phyloP scores from a whole-genome alignment of 2,329 filamentous ascomycete genomes.

The Neophaeococcomyces aloes region DNA sequence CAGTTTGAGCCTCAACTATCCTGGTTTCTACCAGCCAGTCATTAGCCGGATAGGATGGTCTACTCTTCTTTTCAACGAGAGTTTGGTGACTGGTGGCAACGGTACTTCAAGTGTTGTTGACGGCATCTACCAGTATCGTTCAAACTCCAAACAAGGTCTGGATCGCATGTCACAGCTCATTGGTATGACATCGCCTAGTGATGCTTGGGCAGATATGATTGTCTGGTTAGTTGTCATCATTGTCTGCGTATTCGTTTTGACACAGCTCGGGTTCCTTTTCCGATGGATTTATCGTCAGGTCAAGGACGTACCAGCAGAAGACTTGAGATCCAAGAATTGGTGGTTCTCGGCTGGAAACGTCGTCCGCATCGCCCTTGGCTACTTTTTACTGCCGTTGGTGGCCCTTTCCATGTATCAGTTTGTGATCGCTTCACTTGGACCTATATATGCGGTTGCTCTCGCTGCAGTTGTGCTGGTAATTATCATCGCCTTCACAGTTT shows the following conservation, averaged over 20 bases:
- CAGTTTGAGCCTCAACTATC: slow-evolving; percentile 76
- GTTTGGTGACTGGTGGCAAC: slow-evolving; percentile 60
- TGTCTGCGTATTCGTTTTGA: slow-evolving; percentile 53
- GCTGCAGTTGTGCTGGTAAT: slow-evolving; percentile 64
- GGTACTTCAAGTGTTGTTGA: slow-evolving; percentile 62
- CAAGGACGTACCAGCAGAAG: slow-evolving; percentile 66
- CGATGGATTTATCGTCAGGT: slow-evolving; percentile 68
- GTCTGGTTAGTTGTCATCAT: slow-evolving; percentile 78
- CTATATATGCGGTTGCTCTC: slow-evolving; percentile 59
- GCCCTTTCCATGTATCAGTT: slow-evolving; percentile 85
- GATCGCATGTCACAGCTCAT: slow-evolving; percentile 69
- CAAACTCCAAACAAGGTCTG: slow-evolving; percentile 67
- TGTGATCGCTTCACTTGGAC: slow-evolving; percentile 59
- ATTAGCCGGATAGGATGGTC: slow-evolving; percentile 86
- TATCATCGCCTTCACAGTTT: slow-evolving; percentile 62
- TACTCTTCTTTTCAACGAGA: slow-evolving; percentile 82
- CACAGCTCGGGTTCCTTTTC: slow-evolving; percentile 63
- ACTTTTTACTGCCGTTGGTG: slow-evolving; percentile 77
- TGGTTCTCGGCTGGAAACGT: slow-evolving; percentile 73
- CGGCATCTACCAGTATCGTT: slow-evolving; percentile 62
- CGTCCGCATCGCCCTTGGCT: slow-evolving; percentile 83
- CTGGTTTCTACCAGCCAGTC: slow-evolving; percentile 87
- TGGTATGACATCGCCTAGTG: slow-evolving; percentile 62
- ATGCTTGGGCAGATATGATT: slow-evolving; percentile 92
- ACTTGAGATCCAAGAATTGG: slow-evolving; percentile 80